phyloP scores from a whole-genome alignment of 2,329 filamentous ascomycete species.

The Cladosporium cucumerinum region DNA sequence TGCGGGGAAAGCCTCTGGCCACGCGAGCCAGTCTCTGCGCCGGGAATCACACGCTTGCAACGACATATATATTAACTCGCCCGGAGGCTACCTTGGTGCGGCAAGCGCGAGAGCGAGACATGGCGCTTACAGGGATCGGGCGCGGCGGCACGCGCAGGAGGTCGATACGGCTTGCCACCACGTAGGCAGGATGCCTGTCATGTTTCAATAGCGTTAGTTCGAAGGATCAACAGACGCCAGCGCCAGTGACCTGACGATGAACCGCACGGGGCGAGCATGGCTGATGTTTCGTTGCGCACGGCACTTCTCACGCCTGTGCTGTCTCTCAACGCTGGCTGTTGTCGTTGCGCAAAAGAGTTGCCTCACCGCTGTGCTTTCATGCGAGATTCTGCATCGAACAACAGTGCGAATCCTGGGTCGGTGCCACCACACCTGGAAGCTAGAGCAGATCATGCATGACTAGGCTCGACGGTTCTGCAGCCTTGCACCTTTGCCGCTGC shows the following conservation, averaged over 20 bases:
- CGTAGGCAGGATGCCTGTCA: constrained; percentile 6
- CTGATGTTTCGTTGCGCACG: neutral
- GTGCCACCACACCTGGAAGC: constrained; percentile 4
- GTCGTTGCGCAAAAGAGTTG: constrained; percentile 4
- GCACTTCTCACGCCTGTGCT: neutral
- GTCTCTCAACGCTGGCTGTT: neutral
- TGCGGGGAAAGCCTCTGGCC: neutral
- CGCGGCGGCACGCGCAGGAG: neutral
- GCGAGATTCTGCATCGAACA: constrained; percentile 8
- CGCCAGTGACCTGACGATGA: neutral
- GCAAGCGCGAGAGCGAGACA: constrained; percentile 8
- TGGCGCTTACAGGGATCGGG: constrained; percentile 13
- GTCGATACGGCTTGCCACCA: constrained; percentile 1
- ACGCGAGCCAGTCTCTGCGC: neutral
- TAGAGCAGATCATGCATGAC: constrained; percentile 6
- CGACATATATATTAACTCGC: constrained; percentile 5
- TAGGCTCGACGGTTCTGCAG: constrained; percentile 11
- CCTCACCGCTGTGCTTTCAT: constrained; percentile 16
- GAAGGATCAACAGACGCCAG: constrained; percentile 9
- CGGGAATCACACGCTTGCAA: neutral
- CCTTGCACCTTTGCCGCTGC: constrained; percentile 8
- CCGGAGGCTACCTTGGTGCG: constrained; percentile 8
- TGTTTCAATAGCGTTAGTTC: neutral
- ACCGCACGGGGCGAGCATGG: neutral
- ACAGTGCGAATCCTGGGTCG: constrained; percentile 2